Evolutionary conservation across 345 rosid genomes (phyloP), one percentile per base, ranked within the genome.

Genomic region (Angophora floribunda): DNA sequence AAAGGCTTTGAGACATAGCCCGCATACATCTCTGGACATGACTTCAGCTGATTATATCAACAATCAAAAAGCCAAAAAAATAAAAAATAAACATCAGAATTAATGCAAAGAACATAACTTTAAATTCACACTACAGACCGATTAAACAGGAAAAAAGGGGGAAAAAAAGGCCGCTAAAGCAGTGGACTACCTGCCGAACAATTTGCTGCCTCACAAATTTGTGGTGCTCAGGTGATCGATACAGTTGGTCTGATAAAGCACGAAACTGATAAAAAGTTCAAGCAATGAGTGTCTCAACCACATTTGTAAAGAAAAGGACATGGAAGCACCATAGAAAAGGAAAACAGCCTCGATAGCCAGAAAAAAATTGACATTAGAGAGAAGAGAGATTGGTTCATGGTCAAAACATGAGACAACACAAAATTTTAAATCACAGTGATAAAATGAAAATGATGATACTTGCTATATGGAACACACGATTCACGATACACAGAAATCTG

Each of bases 211-310:
- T 95, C 89, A 96, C 97, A 93, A 87, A 88, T 85, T 89, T 93
- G 91, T 96, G 99, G 89, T 95, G 93, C 50, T 96, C 97, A 80
- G 96, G 82, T 87, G 99, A 93, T 67, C 95, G 96, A 88, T 96
- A 97, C 57, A 97, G 96, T 92, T 96, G 99, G 89, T 97, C 99
- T 80, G 99, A 95, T 89, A 96, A 88, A 57, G 99, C 92, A 47
- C 99, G 95, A 89, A 96, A 97, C 99, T 97, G 95, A 53, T 85
- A 87, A 91, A 57, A 90, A 89, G 6, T 89, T 21, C 70, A 4
- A 75, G 84, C 14, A 75, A 21, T 75, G 84, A 75, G 84, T 75
- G 14, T 21, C 84, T 36, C 49, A 41, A 75, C 28, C 49, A 75
- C 84, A 41, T 75, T 19, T 75, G 49, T 41, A 41, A 21, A 75